phyloP scores from a whole-genome alignment of 768 basidiomycete species.

The Guyanaporus albipodus region DNA sequence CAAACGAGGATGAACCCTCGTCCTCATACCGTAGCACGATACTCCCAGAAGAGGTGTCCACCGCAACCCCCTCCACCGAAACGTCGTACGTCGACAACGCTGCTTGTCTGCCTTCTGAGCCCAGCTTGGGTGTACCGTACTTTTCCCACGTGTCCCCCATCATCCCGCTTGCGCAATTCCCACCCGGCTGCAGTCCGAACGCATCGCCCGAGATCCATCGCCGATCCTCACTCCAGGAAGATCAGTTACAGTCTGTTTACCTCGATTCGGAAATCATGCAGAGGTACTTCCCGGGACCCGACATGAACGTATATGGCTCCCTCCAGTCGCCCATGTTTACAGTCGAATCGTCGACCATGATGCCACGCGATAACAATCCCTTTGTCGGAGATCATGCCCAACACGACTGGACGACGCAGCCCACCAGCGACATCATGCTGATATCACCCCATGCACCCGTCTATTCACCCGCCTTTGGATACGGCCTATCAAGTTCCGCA shows the following conservation, averaged over 20 bases:
- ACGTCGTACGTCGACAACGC: constrained; percentile 4
- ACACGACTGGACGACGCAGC: constrained; percentile 13
- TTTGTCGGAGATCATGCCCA: constrained; percentile 13
- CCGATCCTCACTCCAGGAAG: constrained; percentile 20
- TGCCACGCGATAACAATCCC: constrained; percentile 8
- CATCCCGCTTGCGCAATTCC: constrained; percentile 16
- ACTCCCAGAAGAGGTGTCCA: constrained; percentile 12
- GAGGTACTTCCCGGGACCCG: constrained; percentile 18
- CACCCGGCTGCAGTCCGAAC: constrained; percentile 13
- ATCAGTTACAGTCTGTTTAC: constrained; percentile 19
- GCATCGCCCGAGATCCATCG: constrained; percentile 10
- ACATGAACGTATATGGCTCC: constrained; percentile 12
- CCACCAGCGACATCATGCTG: constrained; percentile 13
- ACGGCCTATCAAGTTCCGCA: constrained; percentile 15
- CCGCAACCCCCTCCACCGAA: constrained; percentile 18
- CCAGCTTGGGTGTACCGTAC: constrained; percentile 17
- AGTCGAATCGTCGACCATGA: constrained; percentile 8
- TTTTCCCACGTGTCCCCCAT: constrained; percentile 18
- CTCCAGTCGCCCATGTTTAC: constrained; percentile 21
- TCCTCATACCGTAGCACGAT: constrained; percentile 31
- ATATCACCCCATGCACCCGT: constrained; percentile 13
- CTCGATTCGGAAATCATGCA: constrained; percentile 22
- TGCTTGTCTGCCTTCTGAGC: constrained; percentile 9
- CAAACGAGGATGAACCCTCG: constrained; percentile 16
- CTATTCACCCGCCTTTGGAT: constrained; percentile 19